Evolutionary conservation across 1,284 basidiomycete species (phyloP).

Genomic region (Takashimella tepidaria): DNA sequence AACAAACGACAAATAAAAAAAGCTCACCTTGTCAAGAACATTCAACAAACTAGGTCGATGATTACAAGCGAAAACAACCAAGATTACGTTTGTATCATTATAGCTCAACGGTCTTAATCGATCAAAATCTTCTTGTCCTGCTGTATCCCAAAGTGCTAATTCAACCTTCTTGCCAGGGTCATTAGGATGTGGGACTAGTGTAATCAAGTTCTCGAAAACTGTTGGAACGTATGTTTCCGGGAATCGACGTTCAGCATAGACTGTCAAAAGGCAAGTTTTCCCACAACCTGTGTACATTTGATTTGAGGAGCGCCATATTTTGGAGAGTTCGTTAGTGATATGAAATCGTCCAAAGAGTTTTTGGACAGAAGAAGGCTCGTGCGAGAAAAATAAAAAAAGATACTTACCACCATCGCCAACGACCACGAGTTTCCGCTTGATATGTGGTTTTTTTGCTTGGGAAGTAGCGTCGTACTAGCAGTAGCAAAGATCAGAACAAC

Average conservation of each 20-base stretch:
- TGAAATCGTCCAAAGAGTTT: not conserved
- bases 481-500: too few relatives aligned
- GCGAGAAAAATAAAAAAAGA: too few relatives aligned
- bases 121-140: conserved; percentile 98
- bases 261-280: conserved; percentile 54
- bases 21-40: conserved; percentile 67
- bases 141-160: conserved; percentile 96
- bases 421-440: conserved; percentile 84
- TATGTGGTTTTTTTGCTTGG: conserved; percentile 57
- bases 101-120: conserved; percentile 88
- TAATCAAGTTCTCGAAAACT: conserved; percentile 97
- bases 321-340: not conserved
- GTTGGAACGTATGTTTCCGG: conserved; percentile 98
- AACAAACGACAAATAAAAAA: too few relatives aligned
- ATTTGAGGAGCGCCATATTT: not conserved
- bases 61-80: conserved; percentile 95
- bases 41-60: conserved; percentile 91
- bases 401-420: conserved; percentile 53
- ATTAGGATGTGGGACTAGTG: conserved; percentile 65
- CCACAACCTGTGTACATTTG: conserved; percentile 59
- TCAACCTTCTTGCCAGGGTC: conserved; percentile 82
- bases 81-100: conserved; percentile 92
- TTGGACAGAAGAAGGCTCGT: not conserved
- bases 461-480: not conserved
- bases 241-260: conserved; percentile 93